Base-by-base conservation (phyloP, 495 filamentous ascomycete species). In the Parachaetomium inaequale region DNA sequence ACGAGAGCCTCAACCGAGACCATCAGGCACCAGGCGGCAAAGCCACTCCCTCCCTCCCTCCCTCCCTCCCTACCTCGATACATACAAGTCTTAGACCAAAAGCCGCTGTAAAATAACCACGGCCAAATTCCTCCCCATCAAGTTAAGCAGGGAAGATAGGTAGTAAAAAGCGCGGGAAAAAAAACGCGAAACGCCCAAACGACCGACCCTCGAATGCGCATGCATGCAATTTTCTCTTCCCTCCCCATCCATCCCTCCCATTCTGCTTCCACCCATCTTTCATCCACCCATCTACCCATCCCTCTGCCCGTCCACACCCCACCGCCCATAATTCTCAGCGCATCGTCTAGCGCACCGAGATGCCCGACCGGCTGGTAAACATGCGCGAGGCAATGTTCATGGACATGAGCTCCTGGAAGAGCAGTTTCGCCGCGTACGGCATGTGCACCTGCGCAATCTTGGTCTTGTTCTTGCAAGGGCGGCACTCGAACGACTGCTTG, bases 361-460 rank as follows among this genome's bases (percentile, higher is more conserved):
- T 83, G 17, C 88, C 89, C 46, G 87, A 90, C 55, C 89, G 74
- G 66, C 89, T 89, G 59, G 92, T 97, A 75, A 93, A 98, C 92
- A 99, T 92, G 72, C 94, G 86, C 21, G 93, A 85, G 19, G 94
- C 92, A 72, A 99, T 97, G 78, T 97, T 97, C 94, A 99, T 99
- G 57, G 91, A 86, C 72, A 89, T 88, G 65, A 99, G 81, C 80
- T 99, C 94, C 78, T 99, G 94, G 86, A 99, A 98, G 58, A 99
- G 83, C 58, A 99, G 83, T 80, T 99, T 99, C 67, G 95, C 94
- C 23, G 94, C 94, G 72, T 99, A 99, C 19, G 94, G 94, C 67
- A 99, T 93, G 71, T 96, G 88, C 47, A 99, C 86, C 76, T 98
- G 95, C 11, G 93, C 95, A 67, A 99, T 97, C 74, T 87, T 88